These are phyloP conservation scores for Dictyostelium purpureum DNA, from an alignment of 78 protist genomes.

Conservation along the genomic window DNA sequence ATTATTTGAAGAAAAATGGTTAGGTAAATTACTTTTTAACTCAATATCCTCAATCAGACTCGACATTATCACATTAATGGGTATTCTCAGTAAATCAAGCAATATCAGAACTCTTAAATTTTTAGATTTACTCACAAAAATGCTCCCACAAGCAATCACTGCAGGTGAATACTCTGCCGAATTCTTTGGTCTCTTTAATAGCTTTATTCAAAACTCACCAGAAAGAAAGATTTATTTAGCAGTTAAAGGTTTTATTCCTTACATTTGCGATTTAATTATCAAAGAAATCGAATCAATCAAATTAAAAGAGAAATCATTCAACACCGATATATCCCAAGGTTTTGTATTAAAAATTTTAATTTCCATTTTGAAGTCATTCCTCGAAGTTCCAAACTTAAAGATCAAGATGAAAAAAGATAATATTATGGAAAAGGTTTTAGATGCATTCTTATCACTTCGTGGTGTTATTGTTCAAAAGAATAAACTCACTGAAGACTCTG, in stretches of 20 bases:
- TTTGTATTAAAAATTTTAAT: conserved; percentile 47
- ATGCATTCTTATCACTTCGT: conserved; percentile 84
- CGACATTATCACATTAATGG: conserved; percentile 36
- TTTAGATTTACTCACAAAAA: conserved; percentile 63
- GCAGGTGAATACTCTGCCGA: conserved; percentile 60
- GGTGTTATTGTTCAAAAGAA: conserved; percentile 88
- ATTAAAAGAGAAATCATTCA: conserved; percentile 39
- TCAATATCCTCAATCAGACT: conserved; percentile 56
- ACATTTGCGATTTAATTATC: conserved; percentile 26
- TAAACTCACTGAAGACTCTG: conserved; percentile 82
- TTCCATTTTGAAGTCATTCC: conserved; percentile 29
- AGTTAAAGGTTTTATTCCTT: conserved; percentile 65
- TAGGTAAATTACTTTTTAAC: conserved; percentile 46
- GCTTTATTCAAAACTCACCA: neutral
- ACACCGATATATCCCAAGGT: conserved; percentile 81
- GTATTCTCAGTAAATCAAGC: conserved; percentile 31
- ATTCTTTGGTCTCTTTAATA: conserved; percentile 21
- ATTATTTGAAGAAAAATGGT: conserved; percentile 55
- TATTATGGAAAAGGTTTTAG: conserved; percentile 48
- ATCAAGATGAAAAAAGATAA: conserved; percentile 46
- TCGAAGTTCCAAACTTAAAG: conserved; percentile 53
- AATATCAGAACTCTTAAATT: conserved; percentile 15
- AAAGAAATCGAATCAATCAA: conserved; percentile 50
- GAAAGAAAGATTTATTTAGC: conserved; percentile 66
- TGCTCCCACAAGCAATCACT: conserved; percentile 55